A percentile compares a stretch with the other conserved stretches of the same genome.
phyloP scores from a whole-genome alignment of 495 filamentous ascomycete genomes.

The Aspergillus indologenus region DNA sequence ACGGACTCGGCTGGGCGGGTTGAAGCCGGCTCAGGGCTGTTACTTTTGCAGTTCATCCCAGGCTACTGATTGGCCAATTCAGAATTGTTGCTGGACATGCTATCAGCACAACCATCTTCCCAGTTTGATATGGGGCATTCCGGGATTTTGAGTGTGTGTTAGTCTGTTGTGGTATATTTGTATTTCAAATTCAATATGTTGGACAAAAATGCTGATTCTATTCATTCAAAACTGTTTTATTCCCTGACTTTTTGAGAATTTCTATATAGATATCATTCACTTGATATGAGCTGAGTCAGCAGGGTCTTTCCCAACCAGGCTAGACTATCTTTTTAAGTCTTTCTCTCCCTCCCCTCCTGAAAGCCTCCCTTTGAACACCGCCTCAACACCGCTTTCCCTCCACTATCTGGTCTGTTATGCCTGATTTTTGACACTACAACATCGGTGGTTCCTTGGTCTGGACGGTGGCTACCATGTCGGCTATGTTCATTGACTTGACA shows the following conservation, averaged over 20 bases:
- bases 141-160: too few species aligned
- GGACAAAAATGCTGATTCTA: too few species aligned
- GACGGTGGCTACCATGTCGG: neutral
- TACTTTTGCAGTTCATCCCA: too few species aligned
- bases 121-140: too few species aligned
- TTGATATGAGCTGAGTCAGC: neutral
- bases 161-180: too few species aligned
- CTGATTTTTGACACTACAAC: neutral
- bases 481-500: slow-evolving; percentile 26
- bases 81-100: neutral
- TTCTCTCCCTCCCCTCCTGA: neutral
- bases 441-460: neutral
- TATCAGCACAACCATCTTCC: neutral
- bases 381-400: neutral
- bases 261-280: neutral
- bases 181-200: too few species aligned
- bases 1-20: neutral
- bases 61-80: neutral
- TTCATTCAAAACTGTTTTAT: neutral
- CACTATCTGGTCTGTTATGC: neutral
- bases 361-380: neutral
- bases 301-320: neutral
- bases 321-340: neutral
- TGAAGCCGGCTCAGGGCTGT: neutral
- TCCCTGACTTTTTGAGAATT: neutral